Conservation (phyloP, 106 monocot genomes). For the Dendrobium nobile region DNA sequence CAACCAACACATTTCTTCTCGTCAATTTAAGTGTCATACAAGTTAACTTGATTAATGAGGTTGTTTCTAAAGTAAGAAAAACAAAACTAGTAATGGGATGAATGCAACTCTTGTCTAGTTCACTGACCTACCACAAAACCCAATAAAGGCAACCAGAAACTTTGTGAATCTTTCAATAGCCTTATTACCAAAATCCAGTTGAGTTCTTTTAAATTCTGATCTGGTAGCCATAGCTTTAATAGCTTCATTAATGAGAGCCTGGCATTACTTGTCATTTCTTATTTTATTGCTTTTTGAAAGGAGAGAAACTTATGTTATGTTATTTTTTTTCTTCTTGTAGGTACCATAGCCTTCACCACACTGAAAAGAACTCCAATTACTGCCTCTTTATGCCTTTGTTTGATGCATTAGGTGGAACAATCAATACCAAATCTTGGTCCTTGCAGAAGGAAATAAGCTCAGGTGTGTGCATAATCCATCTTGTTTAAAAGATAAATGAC, state of each 20-base stretch:
- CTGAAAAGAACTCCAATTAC: conserved; percentile 60
- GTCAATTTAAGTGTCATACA: too few species aligned
- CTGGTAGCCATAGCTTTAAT: background rate
- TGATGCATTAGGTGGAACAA: conserved; percentile 65
- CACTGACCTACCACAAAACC: background rate
- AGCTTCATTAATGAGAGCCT: background rate
- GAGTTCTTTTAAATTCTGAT: background rate
- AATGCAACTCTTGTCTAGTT: background rate
- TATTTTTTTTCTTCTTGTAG: conserved; percentile 27
- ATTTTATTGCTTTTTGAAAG: background rate
- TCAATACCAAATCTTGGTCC: conserved; percentile 69
- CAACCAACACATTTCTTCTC: too few species aligned
- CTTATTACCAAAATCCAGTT: background rate
- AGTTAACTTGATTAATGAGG: too few species aligned
- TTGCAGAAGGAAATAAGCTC: conserved; percentile 53
- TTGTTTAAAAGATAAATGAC: background rate
- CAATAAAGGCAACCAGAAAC: background rate
- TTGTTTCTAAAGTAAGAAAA: background rate
- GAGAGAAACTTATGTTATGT: background rate
- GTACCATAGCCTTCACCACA: conserved; percentile 86
- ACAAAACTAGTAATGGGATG: background rate
- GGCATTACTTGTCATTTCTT: background rate
- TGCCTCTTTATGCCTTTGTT: conserved; percentile 98
- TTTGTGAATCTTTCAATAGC: background rate
- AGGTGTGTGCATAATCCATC: conserved; percentile 23